Conservation (phyloP, 2,329 filamentous ascomycete species). For the Fragosphaeria purpurea region DNA sequence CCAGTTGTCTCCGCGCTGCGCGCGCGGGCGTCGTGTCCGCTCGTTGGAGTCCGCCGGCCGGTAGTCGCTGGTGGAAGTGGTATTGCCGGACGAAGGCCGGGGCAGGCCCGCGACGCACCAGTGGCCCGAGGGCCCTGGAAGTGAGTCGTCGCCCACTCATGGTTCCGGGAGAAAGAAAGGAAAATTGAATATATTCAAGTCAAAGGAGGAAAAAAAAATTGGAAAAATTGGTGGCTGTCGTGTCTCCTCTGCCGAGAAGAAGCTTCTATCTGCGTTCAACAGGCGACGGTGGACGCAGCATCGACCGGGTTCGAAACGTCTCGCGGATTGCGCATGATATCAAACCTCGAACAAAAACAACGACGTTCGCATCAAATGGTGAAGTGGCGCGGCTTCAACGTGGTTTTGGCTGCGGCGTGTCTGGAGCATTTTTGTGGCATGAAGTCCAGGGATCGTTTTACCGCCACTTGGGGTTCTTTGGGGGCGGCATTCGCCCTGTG, state of each 20-base stretch:
- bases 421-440: too few species aligned
- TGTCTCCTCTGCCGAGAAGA: background rate
- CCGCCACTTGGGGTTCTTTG: too few species aligned
- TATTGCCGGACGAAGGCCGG: constrained; percentile 47
- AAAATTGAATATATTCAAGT: background rate
- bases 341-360: too few species aligned
- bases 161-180: constrained; percentile 17
- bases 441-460: too few species aligned
- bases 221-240: background rate
- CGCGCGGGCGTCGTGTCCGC: constrained; percentile 50
- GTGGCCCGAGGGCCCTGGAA: constrained; percentile 54
- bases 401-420: too few species aligned
- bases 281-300: constrained; percentile 3
- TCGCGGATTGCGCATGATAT: constrained; percentile 1
- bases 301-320: constrained; percentile 2
- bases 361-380: too few species aligned
- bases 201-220: background rate
- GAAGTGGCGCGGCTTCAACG: too few species aligned
- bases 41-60: constrained; percentile 59
- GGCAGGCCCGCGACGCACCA: constrained; percentile 50
- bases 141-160: constrained; percentile 71
- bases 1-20: constrained; percentile 53
- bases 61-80: constrained; percentile 44
- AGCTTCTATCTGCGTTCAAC: background rate
- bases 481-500: too few species aligned